Evolutionary conservation across 2,329 filamentous ascomycete genomes (phyloP).

Genomic region (Verticillium klebahnii): DNA sequence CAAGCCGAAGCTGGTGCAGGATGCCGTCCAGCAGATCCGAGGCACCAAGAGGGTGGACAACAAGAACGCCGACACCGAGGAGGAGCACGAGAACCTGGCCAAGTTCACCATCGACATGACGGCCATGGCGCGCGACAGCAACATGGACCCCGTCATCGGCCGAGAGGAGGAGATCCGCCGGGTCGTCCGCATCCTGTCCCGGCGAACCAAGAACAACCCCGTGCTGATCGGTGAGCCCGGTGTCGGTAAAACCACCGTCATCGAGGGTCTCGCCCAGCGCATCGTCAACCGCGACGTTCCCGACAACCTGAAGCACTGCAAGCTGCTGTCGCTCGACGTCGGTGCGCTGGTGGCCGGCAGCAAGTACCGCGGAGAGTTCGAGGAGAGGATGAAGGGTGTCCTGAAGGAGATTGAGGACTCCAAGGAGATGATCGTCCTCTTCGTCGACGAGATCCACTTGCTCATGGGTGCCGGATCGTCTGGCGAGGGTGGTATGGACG

Average conservation of each 20-base stretch:
- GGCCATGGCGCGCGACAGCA: constrained; percentile 89
- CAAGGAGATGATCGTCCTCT: constrained; percentile 95
- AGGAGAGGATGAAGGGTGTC: constrained; percentile 98
- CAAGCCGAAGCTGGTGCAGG: constrained; percentile 83
- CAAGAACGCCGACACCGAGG: constrained; percentile 89
- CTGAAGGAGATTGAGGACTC: constrained; percentile 93
- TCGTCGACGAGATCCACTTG: constrained; percentile 97
- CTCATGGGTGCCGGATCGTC: constrained; percentile 95
- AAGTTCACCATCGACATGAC: constrained; percentile 99
- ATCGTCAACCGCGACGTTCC: constrained; percentile 97
- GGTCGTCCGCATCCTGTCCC: constrained; percentile 85
- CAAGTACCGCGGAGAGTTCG: constrained; percentile 98
- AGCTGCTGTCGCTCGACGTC: constrained; percentile 89
- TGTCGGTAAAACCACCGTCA: constrained; percentile 97
- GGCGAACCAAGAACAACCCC: constrained; percentile 97
- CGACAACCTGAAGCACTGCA: constrained; percentile 90
- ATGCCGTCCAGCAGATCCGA: constrained; percentile 85
- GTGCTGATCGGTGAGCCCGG: constrained; percentile 96
- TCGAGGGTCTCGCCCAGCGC: constrained; percentile 89
- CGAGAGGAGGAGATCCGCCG: constrained; percentile 93
- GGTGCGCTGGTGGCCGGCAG: constrained; percentile 92
- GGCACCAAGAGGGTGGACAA: constrained; percentile 92
- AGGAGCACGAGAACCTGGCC: constrained; percentile 90
- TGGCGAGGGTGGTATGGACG: constrained; percentile 97
- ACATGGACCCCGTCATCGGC: constrained; percentile 95